phyloP scores from a whole-genome alignment of 192 early-diverging fungal species.

The Rhizoclosmatium globosum region DNA sequence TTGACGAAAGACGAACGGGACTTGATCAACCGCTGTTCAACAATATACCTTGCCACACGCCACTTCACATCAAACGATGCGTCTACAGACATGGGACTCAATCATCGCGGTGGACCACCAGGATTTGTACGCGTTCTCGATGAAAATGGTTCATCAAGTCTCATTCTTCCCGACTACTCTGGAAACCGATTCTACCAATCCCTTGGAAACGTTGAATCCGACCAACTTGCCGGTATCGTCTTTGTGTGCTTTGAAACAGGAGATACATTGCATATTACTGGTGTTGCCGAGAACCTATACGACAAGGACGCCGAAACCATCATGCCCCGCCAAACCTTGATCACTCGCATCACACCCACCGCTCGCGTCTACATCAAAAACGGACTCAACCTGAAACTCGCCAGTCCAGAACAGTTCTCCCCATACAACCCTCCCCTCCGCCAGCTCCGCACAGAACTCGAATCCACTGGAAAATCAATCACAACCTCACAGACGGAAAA shows the following conservation, averaged over 20 bases:
- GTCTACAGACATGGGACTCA: constrained; percentile 29
- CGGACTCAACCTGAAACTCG: constrained; percentile 8
- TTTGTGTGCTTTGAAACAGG: constrained; percentile 38
- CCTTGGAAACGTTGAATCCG: constrained; percentile 36
- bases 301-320: constrained; percentile 29
- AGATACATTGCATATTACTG: constrained; percentile 38
- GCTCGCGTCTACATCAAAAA: constrained; percentile 27
- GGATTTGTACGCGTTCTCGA: constrained; percentile 36
- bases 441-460: constrained; percentile 14
- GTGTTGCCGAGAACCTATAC: constrained; percentile 35
- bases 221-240: constrained; percentile 31
- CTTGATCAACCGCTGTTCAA: not conserved
- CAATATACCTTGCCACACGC: constrained; percentile 1
- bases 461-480: not conserved
- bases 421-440: constrained; percentile 45
- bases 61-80: not conserved
- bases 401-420: constrained; percentile 19
- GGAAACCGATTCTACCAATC: constrained; percentile 44
- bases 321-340: constrained; percentile 22
- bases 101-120: constrained; percentile 37
- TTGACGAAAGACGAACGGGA: not conserved
- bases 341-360: constrained; percentile 8
- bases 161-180: constrained; percentile 40
- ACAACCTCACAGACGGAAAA: not conserved
- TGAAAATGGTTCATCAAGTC: not conserved